Evolutionary conservation across 2,329 filamentous ascomycete species (phyloP), one percentile per base, ranked within the genome.

Genomic region (Nemania diffusa): DNA sequence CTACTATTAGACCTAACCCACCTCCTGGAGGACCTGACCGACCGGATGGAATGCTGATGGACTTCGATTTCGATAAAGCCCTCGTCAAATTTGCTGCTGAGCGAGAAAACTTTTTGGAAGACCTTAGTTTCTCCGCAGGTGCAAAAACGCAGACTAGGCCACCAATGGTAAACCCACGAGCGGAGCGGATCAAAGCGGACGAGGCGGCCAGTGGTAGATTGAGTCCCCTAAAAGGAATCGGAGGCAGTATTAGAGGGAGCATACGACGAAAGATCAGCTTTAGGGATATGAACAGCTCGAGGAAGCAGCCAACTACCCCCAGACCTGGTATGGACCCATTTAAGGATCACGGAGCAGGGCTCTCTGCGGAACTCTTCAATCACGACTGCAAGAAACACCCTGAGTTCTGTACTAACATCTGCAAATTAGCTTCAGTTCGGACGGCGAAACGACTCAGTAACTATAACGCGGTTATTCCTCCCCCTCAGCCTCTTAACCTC

Each of bases 401-500:
- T 20, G 61, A 55, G 51, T 72, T 73, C 62, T 73, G 60, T 70
- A 74, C 78, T 81, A 74, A 79, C 72, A 67, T 71, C 50, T 73
- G 64, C 70, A 64, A 73, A 71, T 57, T 71, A 87, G 87, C 86
- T 67, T 89, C 87, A 52, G 81, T 89, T 70, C 90, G 94, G 73
- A 97, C 94, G 5, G 90, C 94, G 42, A 96, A 90, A 81, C 89
- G 96, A 74, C 83, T 98, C 72, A 98, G 95, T 80, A 97, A 97
- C 78, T 99, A 99, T 81, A 98, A 98, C 79, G 97, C 96, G 0
- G 96, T 99, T 59, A 98, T 99, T 61, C 96, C 96, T 15, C 90
- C 90, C 1, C 96, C 96, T 13, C 93, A 98, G 79, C 95, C 95
- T 9, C 88, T 98, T 70, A 93, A 97, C 64, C 88, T 91, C 58